Evolutionary conservation across 768 basidiomycete genomes (phyloP).

Genomic region (Fomitopsis pulvina): DNA sequence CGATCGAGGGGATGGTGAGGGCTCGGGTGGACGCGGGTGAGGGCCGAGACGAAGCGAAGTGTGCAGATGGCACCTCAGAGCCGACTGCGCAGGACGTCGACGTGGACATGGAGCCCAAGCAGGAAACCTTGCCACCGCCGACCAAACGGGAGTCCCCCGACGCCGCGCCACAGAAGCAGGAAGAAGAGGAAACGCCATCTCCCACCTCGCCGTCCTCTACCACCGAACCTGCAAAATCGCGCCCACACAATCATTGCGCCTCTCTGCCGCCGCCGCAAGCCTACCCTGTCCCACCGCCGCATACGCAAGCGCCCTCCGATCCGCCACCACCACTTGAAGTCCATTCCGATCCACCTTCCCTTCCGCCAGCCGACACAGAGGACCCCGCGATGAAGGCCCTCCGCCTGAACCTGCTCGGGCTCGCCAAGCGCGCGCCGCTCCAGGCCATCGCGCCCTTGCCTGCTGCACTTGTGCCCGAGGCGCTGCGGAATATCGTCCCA

Average conservation of each 20-base stretch:
- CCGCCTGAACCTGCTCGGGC: slow-evolving; percentile 66
- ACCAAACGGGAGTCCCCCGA: not conserved
- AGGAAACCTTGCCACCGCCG: not conserved
- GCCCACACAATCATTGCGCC: not conserved
- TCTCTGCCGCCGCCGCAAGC: not conserved
- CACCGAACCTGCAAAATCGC: not conserved
- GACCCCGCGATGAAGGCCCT: slow-evolving; percentile 49
- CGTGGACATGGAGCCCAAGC: slow-evolving; percentile 4
- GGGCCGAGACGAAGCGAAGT: not conserved
- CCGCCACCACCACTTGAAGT: not conserved
- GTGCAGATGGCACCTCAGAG: slow-evolving; percentile 12
- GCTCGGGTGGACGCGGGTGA: slow-evolving; percentile 6
- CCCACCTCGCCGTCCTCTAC: not conserved
- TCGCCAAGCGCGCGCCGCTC: slow-evolving; percentile 72
- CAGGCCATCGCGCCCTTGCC: slow-evolving; percentile 63
- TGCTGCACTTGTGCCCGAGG: slow-evolving; percentile 57
- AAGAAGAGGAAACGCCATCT: not conserved
- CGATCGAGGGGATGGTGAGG: slow-evolving; percentile 37
- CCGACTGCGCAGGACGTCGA: slow-evolving; percentile 13
- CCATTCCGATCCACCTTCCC: not conserved
- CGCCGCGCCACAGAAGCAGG: not conserved
- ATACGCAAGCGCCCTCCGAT: not conserved
- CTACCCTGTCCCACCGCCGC: not conserved
- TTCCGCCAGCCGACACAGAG: slow-evolving; percentile 28
- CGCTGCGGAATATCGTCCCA: slow-evolving; percentile 58